phyloP scores from a whole-genome alignment of 805 yeast genomes.

The Zygoascus biomembranicola region DNA sequence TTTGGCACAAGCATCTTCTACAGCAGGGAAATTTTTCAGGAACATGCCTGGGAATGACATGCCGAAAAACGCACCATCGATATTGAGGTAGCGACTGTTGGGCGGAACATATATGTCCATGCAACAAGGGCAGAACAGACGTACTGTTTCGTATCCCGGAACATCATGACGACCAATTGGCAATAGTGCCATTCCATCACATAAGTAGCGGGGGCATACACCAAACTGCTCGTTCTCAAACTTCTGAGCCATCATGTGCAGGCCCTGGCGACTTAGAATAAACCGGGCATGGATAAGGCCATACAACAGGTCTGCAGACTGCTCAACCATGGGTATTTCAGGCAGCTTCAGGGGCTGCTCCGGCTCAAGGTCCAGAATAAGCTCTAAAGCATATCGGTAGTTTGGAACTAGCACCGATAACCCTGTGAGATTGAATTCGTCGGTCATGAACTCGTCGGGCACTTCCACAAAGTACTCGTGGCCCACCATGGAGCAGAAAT shows the following conservation, averaged over 20 bases:
- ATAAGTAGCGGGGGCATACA: conserved; percentile 78
- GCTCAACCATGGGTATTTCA: conserved; percentile 70
- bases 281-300: conserved; percentile 92
- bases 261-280: conserved; percentile 81
- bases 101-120: conserved; percentile 84
- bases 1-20: conserved; percentile 64
- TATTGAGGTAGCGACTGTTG: conserved; percentile 73
- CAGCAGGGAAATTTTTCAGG: conserved; percentile 84
- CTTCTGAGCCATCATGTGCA: conserved; percentile 80
- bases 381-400: conserved; percentile 84
- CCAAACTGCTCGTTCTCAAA: conserved; percentile 88
- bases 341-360: conserved; percentile 48
- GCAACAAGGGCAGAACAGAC: conserved; percentile 92
- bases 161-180: conserved; percentile 90
- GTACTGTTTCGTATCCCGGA: conserved; percentile 85
- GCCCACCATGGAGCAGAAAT: conserved; percentile 69
- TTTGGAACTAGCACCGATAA: conserved; percentile 77
- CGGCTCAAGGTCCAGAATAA: conserved; percentile 79
- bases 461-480: conserved; percentile 92
- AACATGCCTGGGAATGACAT: conserved; percentile 92
- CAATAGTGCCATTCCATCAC: conserved; percentile 82
- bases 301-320: conserved; percentile 84
- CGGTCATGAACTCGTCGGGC: conserved; percentile 86
- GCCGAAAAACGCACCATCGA: conserved; percentile 97
- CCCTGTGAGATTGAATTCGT: conserved; percentile 93